phyloP scores from a whole-genome alignment of 768 basidiomycete genomes.

The Agaricus sinodeliciosus region DNA sequence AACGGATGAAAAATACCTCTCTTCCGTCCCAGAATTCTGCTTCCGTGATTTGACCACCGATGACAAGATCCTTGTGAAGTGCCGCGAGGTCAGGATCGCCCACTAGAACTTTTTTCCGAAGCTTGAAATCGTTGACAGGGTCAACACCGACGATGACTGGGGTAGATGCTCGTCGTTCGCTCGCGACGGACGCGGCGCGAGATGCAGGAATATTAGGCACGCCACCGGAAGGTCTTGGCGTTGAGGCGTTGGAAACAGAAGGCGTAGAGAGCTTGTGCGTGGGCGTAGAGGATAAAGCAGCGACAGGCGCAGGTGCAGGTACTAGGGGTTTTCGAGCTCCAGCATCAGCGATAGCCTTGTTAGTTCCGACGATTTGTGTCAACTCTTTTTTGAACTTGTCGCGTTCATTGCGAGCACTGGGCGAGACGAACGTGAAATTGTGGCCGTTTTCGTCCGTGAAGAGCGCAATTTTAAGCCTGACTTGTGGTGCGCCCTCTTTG shows the following conservation, averaged over 20 bases:
- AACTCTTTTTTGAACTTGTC: constrained; percentile 80
- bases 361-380: constrained; percentile 69
- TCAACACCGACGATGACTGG: constrained; percentile 54
- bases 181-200: constrained; percentile 57
- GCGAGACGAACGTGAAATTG: constrained; percentile 75
- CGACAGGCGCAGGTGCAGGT: constrained; percentile 16
- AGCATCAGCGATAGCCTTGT: constrained; percentile 41
- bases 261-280: constrained; percentile 15
- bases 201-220: constrained; percentile 45
- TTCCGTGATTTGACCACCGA: constrained; percentile 79
- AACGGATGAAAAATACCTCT: constrained; percentile 48
- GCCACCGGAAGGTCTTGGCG: constrained; percentile 14
- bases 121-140: constrained; percentile 58
- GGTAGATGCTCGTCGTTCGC: constrained; percentile 38
- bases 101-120: constrained; percentile 75
- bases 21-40: constrained; percentile 97
- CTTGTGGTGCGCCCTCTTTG: constrained; percentile 76
- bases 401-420: constrained; percentile 61
- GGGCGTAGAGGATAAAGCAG: constrained; percentile 20
- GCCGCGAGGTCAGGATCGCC: constrained; percentile 71
- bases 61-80: constrained; percentile 86
- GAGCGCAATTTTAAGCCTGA: constrained; percentile 69
- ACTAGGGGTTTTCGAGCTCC: constrained; percentile 4
- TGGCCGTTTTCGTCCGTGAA: constrained; percentile 65
- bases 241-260: constrained; percentile 21